Percentiles rank a stretch among this genome's conserved stretches.
Conservation (phyloP, 78 protist genomes). For the Dictyostelium discoideum region dicty_2.7 NC_007088.5:4807001-4807500, state of each 20-base stretch:
- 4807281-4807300: conserved; percentile 41
- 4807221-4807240: conserved; percentile 31
- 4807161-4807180: conserved; percentile 21
- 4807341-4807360: conserved; percentile 48
- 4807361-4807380: conserved; percentile 20
- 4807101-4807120: conserved; percentile 18
- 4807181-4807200: conserved; percentile 62
- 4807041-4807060: conserved; percentile 26
- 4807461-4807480: conserved; percentile 31
- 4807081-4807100: not conserved
- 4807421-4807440: conserved; percentile 41
- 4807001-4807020: conserved; percentile 4
- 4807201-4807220: conserved; percentile 31
- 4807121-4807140: conserved; percentile 40
- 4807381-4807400: not conserved
- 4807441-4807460: conserved; percentile 26
- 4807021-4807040: not conserved
- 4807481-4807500: not conserved
- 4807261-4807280: conserved; percentile 47
- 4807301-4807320: conserved; percentile 55
- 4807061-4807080: conserved; percentile 18
- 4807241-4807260: conserved; percentile 48
- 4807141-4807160: conserved; percentile 26
- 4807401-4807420: conserved; percentile 52
- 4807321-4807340: conserved; percentile 63